A percentile compares a stretch with the other conserved stretches of the same genome.
Evolutionary conservation across 1,284 basidiomycete genomes (phyloP).

Genomic region (Chalciporus sp.): DNA sequence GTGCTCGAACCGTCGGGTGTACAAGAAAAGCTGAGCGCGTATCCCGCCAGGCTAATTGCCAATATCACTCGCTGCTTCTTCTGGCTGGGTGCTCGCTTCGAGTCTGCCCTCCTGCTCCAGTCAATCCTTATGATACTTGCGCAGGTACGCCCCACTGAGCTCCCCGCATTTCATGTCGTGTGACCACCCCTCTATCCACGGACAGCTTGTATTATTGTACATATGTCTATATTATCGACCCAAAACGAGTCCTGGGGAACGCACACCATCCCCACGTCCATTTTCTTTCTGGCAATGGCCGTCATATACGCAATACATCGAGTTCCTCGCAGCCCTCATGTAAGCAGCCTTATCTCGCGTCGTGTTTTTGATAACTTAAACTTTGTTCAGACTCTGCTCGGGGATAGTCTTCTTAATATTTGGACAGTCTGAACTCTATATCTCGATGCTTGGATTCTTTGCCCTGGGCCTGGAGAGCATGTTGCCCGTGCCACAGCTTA

Average conservation of each 20-base stretch:
- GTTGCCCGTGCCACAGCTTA: slow-evolving; percentile 78
- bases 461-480: slow-evolving; percentile 83
- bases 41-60: slow-evolving; percentile 60
- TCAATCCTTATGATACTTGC: slow-evolving; percentile 81
- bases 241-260: slow-evolving; percentile 55
- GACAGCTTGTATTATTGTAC: slow-evolving; percentile 70
- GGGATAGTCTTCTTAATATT: slow-evolving; percentile 77
- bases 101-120: slow-evolving; percentile 74
- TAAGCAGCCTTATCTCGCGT: slow-evolving; percentile 33
- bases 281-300: slow-evolving; percentile 87
- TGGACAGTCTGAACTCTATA: slow-evolving; percentile 62
- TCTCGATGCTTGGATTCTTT: slow-evolving; percentile 73
- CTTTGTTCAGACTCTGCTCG: slow-evolving; percentile 56
- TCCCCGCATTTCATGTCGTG: slow-evolving; percentile 15
- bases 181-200: slow-evolving; percentile 21
- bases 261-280: slow-evolving; percentile 64
- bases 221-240: slow-evolving; percentile 77
- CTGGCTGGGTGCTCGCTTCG: slow-evolving; percentile 83
- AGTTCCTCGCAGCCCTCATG: slow-evolving; percentile 83
- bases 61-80: slow-evolving; percentile 88
- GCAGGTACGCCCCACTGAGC: slow-evolving; percentile 52
- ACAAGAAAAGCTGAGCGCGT: slow-evolving; percentile 9
- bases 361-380: slow-evolving; percentile 17
- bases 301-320: slow-evolving; percentile 75
- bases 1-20: slow-evolving; percentile 19